Base-by-base conservation (phyloP, 345 rosid genomes). In the Aurinia saxatilis region DNA sequence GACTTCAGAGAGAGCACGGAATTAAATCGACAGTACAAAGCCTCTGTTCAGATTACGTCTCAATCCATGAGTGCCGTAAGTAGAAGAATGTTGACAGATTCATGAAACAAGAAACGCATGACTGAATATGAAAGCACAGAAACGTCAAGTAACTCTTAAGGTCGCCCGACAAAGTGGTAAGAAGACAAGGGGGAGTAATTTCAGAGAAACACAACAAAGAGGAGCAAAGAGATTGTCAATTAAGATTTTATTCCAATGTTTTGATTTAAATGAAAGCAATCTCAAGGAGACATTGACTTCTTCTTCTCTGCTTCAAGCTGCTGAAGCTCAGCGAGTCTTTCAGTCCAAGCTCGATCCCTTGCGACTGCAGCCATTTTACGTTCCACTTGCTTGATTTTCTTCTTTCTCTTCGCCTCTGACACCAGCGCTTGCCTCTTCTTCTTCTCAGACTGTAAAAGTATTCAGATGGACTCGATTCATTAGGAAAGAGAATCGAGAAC, bases 331-430 rank as follows among this genome's bases (percentile, higher is more conserved):
- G 67, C 78, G 38, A 93, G 61, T 75, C 89, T 83, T 63, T 82
- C 82, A 5, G 83, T 78, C 99, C 97, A 87, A 21, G 83, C 92
- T 60, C 97, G 79, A 27, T 93, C 97, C 73, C 99, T 87, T 36
- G 95, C 90, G 48, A 81, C 96, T 8, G 87, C 84, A 72, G 96
- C 97, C 95, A 87, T 87, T 77, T 84, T 84, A 36, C 84, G 82
- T 55, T 84, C 86, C 41, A 81, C 83, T 63, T 67, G 74, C 64
- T 74, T 40, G 62, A 72, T 77, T 58, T 71, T 75, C 77, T 87
- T 93, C 87, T 76, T 87, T 74, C 83, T 64, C 12, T 81, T 90
- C 30, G 97, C 96, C 73, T 82, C 95, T 76, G 86, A 86, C 77
- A 93, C 30, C 67, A 72, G 79, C 46, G 80, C 95, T 76, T 84